Base-by-base conservation (phyloP, 192 early-diverging fungal genomes). In the Entomortierella parvispora region DNA sequence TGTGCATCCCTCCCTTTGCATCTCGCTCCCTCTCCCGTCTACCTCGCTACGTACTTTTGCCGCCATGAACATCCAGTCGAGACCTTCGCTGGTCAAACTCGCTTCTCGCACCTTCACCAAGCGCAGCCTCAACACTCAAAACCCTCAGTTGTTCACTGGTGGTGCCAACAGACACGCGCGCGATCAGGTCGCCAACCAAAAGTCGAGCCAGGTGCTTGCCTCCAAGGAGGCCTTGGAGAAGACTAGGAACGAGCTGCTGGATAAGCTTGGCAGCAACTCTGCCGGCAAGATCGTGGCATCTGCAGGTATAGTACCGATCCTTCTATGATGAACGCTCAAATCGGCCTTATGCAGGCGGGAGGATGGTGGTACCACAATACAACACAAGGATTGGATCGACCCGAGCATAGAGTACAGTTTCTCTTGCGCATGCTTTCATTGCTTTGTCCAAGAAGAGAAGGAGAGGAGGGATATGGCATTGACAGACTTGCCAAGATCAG, bases 201-300 rank as follows among this genome's bases (percentile, higher is more conserved):
- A 53, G 49, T 34, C 48, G n/a, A 22, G 18, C 8, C 17, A 37
- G n/a, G n/a, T n/a, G 18, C 17, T 33, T 20, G 25, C 52, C 8
- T 4, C 37, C 33, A 65, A 65, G 29, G 63, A 65, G 2, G 20
- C 63, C 20, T 44, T 74, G n/a, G 62, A 74, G 33, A 72, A 66
- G 51, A 23, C 62, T 40, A 57, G 63, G 58, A 66, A 52, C n/a
- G 71, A 74, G 1, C 49, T 74, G 11, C 50, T 66, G 17, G 64
- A 74, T 25, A 65, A 74, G 44, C 63, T 74, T 40, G 71, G 71
- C 6, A 66, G 63, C 51, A 74, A 54, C 18, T 53, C 56, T n/a
- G 22, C 71, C 1, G 71, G 71, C n/a, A 74, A 23, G 4, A 32
- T 74, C 1, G 43, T 74, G 20, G 63, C 50, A 4, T 59, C 71